Evolutionary conservation across 1,284 basidiomycete genomes (phyloP).

Genomic region (Cutaneotrichosporon sp.): DNA sequence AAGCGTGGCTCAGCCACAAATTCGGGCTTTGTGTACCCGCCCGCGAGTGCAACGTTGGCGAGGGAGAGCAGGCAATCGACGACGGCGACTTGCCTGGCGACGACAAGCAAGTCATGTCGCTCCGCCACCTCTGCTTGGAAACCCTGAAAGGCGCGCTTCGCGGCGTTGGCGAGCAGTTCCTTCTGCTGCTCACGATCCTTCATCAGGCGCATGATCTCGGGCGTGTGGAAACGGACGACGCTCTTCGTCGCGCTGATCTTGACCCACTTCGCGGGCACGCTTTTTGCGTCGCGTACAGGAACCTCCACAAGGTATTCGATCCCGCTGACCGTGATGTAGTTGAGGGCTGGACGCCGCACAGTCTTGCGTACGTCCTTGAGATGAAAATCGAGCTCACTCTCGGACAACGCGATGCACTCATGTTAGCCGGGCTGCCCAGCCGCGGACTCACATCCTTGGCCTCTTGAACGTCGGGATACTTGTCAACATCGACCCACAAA

Average conservation of each 20-base stretch:
- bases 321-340: conserved; percentile 67
- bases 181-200: conserved; percentile 73
- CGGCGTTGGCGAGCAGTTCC: conserved; percentile 69
- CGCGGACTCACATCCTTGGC: conserved; percentile 53
- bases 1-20: conserved; percentile 63
- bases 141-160: conserved; percentile 63
- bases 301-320: conserved; percentile 81
- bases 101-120: conserved; percentile 68
- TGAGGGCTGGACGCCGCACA: conserved; percentile 71
- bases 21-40: conserved; percentile 64
- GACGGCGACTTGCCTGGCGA: conserved; percentile 69
- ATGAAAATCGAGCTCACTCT: conserved; percentile 73
- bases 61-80: conserved; percentile 56
- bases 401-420: conserved; percentile 54
- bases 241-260: conserved; percentile 78
- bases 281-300: conserved; percentile 67
- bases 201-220: conserved; percentile 65
- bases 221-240: conserved; percentile 76
- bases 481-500: conserved; percentile 72
- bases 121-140: conserved; percentile 72
- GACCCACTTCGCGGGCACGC: conserved; percentile 76
- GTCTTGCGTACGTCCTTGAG: conserved; percentile 70
- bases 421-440: neutral
- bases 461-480: conserved; percentile 66
- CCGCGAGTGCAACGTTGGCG: conserved; percentile 44